phyloP scores from a whole-genome alignment of 371 early-diverging fungal genomes.

The Apophysomyces elegans region DNA sequence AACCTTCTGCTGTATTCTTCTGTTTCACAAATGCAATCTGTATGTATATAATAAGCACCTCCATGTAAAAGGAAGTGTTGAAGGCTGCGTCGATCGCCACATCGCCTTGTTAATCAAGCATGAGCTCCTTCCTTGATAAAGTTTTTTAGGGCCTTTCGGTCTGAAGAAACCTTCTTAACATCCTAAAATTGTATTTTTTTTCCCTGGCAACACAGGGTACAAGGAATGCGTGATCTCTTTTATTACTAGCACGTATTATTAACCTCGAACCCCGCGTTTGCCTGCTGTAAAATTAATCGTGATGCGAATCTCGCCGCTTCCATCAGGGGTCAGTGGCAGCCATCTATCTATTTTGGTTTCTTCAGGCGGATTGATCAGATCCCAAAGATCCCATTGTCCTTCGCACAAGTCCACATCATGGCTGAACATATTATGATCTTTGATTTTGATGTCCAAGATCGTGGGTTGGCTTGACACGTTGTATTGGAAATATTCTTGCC shows the following conservation, averaged over 20 bases:
- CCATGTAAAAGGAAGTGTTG: no score
- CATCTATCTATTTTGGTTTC: constrained; percentile 36
- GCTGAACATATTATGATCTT: constrained; percentile 71
- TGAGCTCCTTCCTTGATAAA: no score
- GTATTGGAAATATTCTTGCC: constrained; percentile 42
- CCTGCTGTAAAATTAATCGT: constrained; percentile 28
- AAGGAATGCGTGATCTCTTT: no score
- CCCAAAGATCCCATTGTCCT: constrained; percentile 62
- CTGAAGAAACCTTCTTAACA: no score
- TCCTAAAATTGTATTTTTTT: no score
- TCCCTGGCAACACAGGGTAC: no score
- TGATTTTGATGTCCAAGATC: constrained; percentile 60
- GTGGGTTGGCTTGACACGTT: constrained; percentile 44
- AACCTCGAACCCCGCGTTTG: neutral
- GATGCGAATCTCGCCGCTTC: constrained; percentile 49
- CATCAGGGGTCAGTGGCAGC: constrained; percentile 44
- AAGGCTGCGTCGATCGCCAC: no score
- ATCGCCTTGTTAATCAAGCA: no score
- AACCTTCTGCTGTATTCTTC: no score
- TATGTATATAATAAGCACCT: no score
- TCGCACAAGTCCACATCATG: constrained; percentile 67
- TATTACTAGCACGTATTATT: neutral
- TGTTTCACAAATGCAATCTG: no score
- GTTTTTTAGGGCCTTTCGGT: no score
- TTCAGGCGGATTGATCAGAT: constrained; percentile 43